A percentile compares a stretch with the other conserved stretches of the same genome.
These are phyloP conservation scores for Bacterosira constricta DNA, from an alignment of 108 stramenopile genomes.

Conservation along the genomic window DNA sequence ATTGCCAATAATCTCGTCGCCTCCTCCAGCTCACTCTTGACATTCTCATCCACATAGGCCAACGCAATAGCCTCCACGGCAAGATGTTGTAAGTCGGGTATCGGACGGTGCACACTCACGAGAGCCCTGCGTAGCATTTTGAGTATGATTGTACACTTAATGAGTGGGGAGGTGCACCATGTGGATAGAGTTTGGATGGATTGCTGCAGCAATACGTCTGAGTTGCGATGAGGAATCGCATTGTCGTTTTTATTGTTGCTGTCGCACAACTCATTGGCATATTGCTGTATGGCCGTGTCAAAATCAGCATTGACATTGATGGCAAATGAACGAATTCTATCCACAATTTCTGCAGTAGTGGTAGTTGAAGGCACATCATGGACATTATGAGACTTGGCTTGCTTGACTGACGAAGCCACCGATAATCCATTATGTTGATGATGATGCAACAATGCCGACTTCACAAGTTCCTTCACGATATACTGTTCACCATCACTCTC, in stretches of 20 bases:
- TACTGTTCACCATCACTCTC: conserved; percentile 60
- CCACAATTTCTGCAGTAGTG: conserved; percentile 14
- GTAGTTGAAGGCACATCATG: conserved; percentile 18
- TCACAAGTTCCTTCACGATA: conserved; percentile 70
- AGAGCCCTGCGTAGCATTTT: conserved; percentile 71
- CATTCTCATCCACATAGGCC: conserved; percentile 65
- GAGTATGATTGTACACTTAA: conserved; percentile 69
- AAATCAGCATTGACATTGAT: conserved; percentile 43
- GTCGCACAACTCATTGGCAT: conserved; percentile 61
- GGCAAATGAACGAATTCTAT: conserved; percentile 62
- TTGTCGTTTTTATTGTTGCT: conserved; percentile 58
- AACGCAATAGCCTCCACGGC: conserved; percentile 68
- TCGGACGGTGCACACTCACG: conserved; percentile 65
- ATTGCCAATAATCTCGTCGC: conserved; percentile 73
- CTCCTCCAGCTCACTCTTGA: conserved; percentile 79
- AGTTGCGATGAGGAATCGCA: too few species aligned
- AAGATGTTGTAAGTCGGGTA: conserved; percentile 59
- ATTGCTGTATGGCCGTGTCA: conserved; percentile 60
- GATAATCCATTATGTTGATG: too few species aligned
- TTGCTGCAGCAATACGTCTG: conserved; percentile 9
- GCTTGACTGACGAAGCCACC: too few species aligned
- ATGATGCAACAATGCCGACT: conserved; percentile 18
- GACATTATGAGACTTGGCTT: conserved; percentile 23
- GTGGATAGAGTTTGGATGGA: conserved; percentile 42
- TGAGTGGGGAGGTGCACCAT: conserved; percentile 54